A percentile compares a stretch with the other conserved stretches of the same genome.
These are phyloP conservation scores for Saprolegnia diclina DNA, from an alignment of 352 stramenopile genomes.

Conservation along the genomic window DNA sequence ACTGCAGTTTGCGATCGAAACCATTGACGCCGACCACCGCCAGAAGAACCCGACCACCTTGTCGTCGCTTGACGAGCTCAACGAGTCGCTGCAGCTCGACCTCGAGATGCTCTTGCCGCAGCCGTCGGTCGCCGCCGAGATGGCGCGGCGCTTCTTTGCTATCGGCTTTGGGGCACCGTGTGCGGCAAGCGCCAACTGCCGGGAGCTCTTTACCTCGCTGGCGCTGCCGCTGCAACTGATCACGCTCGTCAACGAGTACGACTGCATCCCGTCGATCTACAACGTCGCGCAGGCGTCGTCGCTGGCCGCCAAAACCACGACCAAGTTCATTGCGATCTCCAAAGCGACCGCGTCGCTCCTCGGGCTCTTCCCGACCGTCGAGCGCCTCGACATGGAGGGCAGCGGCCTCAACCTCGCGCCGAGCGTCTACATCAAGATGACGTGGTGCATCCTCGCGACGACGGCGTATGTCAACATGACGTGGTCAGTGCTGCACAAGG, in stretches of 20 bases:
- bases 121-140: conserved; percentile 27
- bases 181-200: conserved; percentile 45
- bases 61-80: conserved; percentile 5
- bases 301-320: conserved; percentile 72
- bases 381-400: conserved; percentile 2
- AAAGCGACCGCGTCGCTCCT: conserved; percentile 72
- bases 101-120: conserved; percentile 23
- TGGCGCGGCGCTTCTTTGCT: conserved; percentile 22
- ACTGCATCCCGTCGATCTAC: conserved; percentile 80
- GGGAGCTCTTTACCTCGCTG: conserved; percentile 45
- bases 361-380: conserved; percentile 52
- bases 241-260: conserved; percentile 81
- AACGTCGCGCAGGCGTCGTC: conserved; percentile 73
- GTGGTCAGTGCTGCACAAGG: conserved; percentile 69
- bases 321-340: conserved; percentile 70
- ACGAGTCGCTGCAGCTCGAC: not conserved
- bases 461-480: conserved; percentile 79
- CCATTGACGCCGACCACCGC: conserved; percentile 51
- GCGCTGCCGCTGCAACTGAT: conserved; percentile 47
- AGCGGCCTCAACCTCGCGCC: not conserved
- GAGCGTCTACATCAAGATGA: conserved; percentile 16
- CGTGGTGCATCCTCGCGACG: conserved; percentile 31
- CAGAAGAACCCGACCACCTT: conserved; percentile 21
- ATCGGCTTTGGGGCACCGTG: conserved; percentile 77
- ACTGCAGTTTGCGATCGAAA: conserved; percentile 49